phyloP scores from a whole-genome alignment of 2,329 filamentous ascomycete species.

The Aspergillus aculeatinus region DNA sequence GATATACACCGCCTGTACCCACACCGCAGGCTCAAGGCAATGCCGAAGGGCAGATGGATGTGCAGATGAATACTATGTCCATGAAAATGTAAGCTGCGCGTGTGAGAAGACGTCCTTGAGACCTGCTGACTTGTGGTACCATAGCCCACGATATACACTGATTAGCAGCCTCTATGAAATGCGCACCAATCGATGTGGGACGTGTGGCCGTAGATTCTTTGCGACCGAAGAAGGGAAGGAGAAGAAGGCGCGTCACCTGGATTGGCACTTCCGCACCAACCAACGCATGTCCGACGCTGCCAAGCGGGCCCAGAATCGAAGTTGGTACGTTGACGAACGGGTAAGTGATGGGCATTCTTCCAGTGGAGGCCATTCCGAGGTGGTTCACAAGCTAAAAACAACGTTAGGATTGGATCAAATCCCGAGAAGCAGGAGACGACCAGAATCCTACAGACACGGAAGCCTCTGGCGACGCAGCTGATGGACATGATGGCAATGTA shows the following conservation, averaged over 20 bases:
- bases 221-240: slow-evolving; percentile 74
- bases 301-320: slow-evolving; percentile 83
- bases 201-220: slow-evolving; percentile 84
- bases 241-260: slow-evolving; percentile 88
- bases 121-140: slow-evolving; percentile 16
- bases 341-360: slow-evolving; percentile 51
- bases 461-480: slow-evolving; percentile 39
- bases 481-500: slow-evolving; percentile 40
- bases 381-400: slow-evolving; percentile 6
- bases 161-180: slow-evolving; percentile 75
- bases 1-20: slow-evolving; percentile 37
- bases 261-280: slow-evolving; percentile 97
- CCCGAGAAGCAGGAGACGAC: slow-evolving; percentile 74
- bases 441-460: slow-evolving; percentile 45
- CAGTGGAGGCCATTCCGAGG: neutral
- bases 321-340: slow-evolving; percentile 90
- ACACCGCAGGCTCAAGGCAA: slow-evolving; percentile 34
- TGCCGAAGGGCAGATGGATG: slow-evolving; percentile 18
- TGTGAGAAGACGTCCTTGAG: slow-evolving; percentile 2
- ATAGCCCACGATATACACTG: slow-evolving; percentile 71
- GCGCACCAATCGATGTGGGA: slow-evolving; percentile 81
- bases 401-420: slow-evolving; percentile 80
- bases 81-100: slow-evolving; percentile 66
- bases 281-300: slow-evolving; percentile 82
- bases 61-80: slow-evolving; percentile 63